Evolutionary conservation across 2,329 filamentous ascomycete genomes (phyloP), one percentile per base, ranked within the genome.

Genomic region (Myriosclerotinia curreyana): DNA sequence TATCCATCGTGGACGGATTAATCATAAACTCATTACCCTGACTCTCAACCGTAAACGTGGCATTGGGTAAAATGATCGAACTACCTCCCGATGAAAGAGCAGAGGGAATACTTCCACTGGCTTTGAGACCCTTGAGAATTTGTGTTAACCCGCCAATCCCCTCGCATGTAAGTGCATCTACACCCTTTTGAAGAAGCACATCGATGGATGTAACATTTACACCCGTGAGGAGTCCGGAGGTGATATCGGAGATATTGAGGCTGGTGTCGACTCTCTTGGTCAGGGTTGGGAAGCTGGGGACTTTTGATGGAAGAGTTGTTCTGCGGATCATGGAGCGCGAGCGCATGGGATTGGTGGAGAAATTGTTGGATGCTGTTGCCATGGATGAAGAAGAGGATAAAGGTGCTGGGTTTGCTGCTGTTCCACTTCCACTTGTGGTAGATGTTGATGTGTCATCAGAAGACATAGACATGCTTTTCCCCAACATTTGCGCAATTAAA

Each of bases 191-290:
- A 1, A 58, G 0, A 17, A 62, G 5, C 0, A 31, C 11, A 11
- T 62, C 22, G 5, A 62, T 28, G 12, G 60, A 58, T 34, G 60
- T 62, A 15, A 56, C 42, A 22, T 62, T 62, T 9, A 62, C 42
- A 7, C 60, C 60, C 2, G 9, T 50, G n/a, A 62, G 17, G 2
- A 62, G 48, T 2, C 22, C 51, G 5, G 22, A 17, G 2, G 54
- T 34, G 28, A 58, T 46, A 2, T 46, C 42, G 28, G 54, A 40
- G 22, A 62, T 20, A 11, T 62, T 46, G 51, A 58, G 15, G 20
- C 22, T 31, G 2, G 51, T 58, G 20, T 36, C 11, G 6, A n/a
- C 14, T 17, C 25, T 38, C 15, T n/a, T 49, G 44, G 20, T 25
- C 11, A 44, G 17, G 12, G 36, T 49, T 9, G 40, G 7, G 15